Evolutionary conservation across 352 stramenopile genomes (phyloP).

Genomic region (Phytophthora citrophthora): DNA sequence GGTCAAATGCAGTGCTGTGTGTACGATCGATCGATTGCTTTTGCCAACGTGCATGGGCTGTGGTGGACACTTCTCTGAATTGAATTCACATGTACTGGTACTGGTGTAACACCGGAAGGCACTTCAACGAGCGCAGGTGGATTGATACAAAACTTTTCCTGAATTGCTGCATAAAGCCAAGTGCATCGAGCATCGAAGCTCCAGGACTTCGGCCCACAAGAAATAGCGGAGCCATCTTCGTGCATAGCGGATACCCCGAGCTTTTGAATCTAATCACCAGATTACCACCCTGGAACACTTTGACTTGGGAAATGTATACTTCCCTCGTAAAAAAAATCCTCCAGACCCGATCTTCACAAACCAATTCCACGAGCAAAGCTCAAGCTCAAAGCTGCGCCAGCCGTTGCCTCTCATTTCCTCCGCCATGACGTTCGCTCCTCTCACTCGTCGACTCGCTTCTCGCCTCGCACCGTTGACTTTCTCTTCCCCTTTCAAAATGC

Average conservation of each 20-base stretch:
- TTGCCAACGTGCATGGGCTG: constrained; percentile 1
- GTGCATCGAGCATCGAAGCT: neutral
- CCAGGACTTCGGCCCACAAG: constrained; percentile 6
- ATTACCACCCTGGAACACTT: neutral
- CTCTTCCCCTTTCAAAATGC: constrained; percentile 5
- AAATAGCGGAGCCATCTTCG: constrained; percentile 14
- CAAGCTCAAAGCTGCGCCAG: constrained; percentile 3
- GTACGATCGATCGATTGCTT: constrained; percentile 4
- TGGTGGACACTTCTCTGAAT: constrained; percentile 1
- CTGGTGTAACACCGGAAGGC: neutral
- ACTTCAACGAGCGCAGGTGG: neutral
- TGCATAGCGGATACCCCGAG: constrained; percentile 1
- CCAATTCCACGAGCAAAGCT: constrained; percentile 8
- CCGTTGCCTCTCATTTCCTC: neutral
- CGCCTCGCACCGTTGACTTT: neutral
- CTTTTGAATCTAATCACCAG: neutral
- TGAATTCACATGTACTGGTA: too few species aligned
- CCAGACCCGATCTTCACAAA: constrained; percentile 6
- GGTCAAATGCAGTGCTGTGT: constrained; percentile 22
- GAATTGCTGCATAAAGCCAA: too few species aligned
- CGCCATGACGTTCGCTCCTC: constrained; percentile 23
- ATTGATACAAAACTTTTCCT: neutral
- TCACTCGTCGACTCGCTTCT: constrained; percentile 34
- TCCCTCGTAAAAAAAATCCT: neutral
- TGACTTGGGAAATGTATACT: constrained; percentile 13